Evolutionary conservation across 495 filamentous ascomycete genomes (phyloP).

Genomic region (Stereocaulon alpinum): DNA sequence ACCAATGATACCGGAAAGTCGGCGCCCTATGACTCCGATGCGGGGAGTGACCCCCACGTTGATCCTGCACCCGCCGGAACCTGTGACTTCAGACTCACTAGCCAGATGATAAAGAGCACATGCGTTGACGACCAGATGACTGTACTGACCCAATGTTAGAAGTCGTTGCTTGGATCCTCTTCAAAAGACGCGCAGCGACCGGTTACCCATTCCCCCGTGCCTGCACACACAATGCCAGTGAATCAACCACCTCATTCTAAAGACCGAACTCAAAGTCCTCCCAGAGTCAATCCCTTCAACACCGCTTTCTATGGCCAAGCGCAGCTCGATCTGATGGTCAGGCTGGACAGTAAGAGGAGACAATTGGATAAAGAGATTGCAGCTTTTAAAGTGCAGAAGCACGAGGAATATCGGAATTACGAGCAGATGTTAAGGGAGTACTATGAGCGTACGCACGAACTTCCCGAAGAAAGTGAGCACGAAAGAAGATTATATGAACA

Average conservation of each 20-base stretch:
- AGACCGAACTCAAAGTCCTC: too few species aligned
- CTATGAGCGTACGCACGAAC: not conserved
- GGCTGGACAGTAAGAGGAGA: slow-evolving; percentile 21
- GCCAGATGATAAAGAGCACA: not conserved
- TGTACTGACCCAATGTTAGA: not conserved
- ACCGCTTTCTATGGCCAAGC: not conserved
- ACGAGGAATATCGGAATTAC: slow-evolving; percentile 20
- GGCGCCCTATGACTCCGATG: not conserved
- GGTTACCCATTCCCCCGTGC: too few species aligned
- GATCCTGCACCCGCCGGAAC: too few species aligned
- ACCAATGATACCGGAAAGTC: not conserved
- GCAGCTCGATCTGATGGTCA: not conserved
- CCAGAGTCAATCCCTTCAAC: too few species aligned
- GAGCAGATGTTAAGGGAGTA: slow-evolving; percentile 18
- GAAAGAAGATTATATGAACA: not conserved
- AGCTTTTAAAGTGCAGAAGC: slow-evolving; percentile 23
- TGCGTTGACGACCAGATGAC: not conserved
- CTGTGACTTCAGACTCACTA: not conserved
- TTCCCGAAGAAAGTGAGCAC: not conserved
- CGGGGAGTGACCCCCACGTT: not conserved
- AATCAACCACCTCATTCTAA: too few species aligned
- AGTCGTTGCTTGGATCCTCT: not conserved
- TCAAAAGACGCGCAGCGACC: too few species aligned
- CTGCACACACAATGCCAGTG: too few species aligned
- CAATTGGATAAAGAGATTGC: slow-evolving; percentile 25